phyloP scores from a whole-genome alignment of 192 early-diverging fungal species.

The Coemansia sp. region DNA sequence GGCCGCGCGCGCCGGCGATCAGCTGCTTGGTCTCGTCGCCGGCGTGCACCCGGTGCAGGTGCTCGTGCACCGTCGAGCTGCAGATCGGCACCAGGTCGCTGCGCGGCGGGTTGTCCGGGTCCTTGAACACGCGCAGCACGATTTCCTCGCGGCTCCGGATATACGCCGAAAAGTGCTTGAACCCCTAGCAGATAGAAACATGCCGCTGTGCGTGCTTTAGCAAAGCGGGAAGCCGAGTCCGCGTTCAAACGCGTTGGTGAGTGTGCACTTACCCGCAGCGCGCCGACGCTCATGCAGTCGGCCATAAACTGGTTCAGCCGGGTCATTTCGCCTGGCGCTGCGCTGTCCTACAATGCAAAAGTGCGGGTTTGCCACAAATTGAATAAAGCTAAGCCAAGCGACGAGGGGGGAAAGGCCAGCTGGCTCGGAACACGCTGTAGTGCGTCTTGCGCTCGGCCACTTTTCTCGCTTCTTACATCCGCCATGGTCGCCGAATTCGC shows the following conservation, averaged over 20 bases:
- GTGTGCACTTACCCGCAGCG: slow-evolving; percentile 52
- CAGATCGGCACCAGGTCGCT: slow-evolving; percentile 37
- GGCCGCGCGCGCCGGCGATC: background rate
- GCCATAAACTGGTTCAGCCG: slow-evolving; percentile 60
- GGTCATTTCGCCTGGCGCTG: slow-evolving; percentile 44
- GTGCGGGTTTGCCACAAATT: no score
- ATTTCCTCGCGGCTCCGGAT: slow-evolving; percentile 69
- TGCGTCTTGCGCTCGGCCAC: no score
- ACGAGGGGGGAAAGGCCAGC: no score
- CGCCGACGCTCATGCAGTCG: slow-evolving; percentile 65
- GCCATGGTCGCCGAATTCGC: background rate
- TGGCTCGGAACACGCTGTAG: no score
- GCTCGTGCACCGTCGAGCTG: slow-evolving; percentile 53
- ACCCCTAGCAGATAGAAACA: slow-evolving; percentile 49
- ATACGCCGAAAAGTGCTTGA: slow-evolving; percentile 61
- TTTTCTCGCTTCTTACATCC: no score
- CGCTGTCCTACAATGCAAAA: slow-evolving; percentile 41
- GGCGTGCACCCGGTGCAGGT: slow-evolving; percentile 20
- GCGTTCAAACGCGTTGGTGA: background rate
- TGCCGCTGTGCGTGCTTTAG: background rate
- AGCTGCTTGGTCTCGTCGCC: slow-evolving; percentile 24
- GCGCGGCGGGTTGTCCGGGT: slow-evolving; percentile 23
- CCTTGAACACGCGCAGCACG: slow-evolving; percentile 58
- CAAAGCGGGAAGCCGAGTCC: no score
- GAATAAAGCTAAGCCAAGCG: no score